phyloP scores from a whole-genome alignment of 177 flowering plant genomes.

The Tripterygium wilfordii region DNA sequence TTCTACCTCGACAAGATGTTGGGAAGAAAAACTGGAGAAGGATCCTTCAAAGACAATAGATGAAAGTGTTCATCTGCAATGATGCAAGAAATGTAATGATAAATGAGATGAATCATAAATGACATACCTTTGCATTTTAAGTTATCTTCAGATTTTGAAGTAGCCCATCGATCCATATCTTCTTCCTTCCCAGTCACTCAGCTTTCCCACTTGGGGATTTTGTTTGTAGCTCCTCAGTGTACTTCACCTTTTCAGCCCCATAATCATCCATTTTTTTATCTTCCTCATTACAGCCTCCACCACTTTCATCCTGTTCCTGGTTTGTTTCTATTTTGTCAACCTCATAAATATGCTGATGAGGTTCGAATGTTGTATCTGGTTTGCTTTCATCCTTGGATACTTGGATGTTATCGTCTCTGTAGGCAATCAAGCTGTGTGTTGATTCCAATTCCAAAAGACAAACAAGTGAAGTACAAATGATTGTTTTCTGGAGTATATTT shows the following conservation, averaged over 20 bases:
- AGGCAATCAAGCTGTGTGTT: too few relatives aligned
- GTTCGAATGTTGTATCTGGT: neutral
- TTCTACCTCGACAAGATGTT: too few relatives aligned
- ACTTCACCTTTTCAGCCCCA: constrained; percentile 13
- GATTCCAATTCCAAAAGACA: too few relatives aligned
- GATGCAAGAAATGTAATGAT: too few relatives aligned
- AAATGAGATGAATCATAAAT: too few relatives aligned
- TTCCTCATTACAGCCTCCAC: constrained; percentile 8
- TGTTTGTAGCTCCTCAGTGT: constrained; percentile 9
- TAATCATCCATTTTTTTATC: constrained; percentile 19
- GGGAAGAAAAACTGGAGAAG: too few relatives aligned
- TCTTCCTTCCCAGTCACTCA: constrained; percentile 77
- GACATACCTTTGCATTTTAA: too few relatives aligned
- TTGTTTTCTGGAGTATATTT: too few relatives aligned
- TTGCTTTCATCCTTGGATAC: constrained; percentile 35
- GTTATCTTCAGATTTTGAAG: constrained; percentile 52
- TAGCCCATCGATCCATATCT: constrained; percentile 68
- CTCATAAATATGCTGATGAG: constrained; percentile 8
- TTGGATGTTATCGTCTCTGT: constrained; percentile 69
- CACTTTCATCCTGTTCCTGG: constrained; percentile 19
- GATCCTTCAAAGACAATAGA: too few relatives aligned
- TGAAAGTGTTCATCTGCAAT: too few relatives aligned
- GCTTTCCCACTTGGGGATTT: constrained; percentile 21
- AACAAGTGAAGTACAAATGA: too few relatives aligned
- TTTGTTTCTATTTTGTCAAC: constrained; percentile 7